phyloP scores from a whole-genome alignment of 768 basidiomycete genomes.

The Lactifluus piperatus region DNA sequence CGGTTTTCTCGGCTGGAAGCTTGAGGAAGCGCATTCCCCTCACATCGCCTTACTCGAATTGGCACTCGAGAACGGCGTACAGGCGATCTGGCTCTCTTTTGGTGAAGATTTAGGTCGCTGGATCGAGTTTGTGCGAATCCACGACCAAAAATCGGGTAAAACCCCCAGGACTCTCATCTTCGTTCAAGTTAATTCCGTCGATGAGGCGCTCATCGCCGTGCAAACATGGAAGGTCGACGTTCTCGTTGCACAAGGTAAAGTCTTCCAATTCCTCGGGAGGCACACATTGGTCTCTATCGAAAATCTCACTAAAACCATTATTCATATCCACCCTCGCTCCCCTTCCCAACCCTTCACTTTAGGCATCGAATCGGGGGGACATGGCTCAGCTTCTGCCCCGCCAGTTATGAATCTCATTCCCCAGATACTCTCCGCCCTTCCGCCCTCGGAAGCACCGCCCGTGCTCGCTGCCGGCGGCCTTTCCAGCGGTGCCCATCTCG shows the following conservation, averaged over 20 bases:
- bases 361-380: conserved; percentile 80
- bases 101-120: conserved; percentile 50
- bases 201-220: conserved; percentile 51
- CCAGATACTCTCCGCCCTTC: conserved; percentile 38
- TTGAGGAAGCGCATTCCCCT: conserved; percentile 40
- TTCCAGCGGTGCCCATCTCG: conserved; percentile 53
- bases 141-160: conserved; percentile 36
- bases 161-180: conserved; percentile 46
- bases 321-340: too few species aligned
- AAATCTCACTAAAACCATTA: neutral
- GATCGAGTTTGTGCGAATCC: conserved; percentile 51
- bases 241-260: conserved; percentile 67
- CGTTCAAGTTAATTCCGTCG: conserved; percentile 51
- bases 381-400: conserved; percentile 48
- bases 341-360: neutral
- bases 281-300: neutral
- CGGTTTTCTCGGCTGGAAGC: conserved; percentile 66
- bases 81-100: conserved; percentile 70
- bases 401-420: conserved; percentile 56
- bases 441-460: conserved; percentile 35
- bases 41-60: conserved; percentile 37
- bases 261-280: neutral
- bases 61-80: conserved; percentile 47
- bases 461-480: conserved; percentile 73
- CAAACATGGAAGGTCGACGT: conserved; percentile 65